Base-by-base conservation (phyloP, 176 grass and related monocot species). In the Eleusine coracana region DNA sequence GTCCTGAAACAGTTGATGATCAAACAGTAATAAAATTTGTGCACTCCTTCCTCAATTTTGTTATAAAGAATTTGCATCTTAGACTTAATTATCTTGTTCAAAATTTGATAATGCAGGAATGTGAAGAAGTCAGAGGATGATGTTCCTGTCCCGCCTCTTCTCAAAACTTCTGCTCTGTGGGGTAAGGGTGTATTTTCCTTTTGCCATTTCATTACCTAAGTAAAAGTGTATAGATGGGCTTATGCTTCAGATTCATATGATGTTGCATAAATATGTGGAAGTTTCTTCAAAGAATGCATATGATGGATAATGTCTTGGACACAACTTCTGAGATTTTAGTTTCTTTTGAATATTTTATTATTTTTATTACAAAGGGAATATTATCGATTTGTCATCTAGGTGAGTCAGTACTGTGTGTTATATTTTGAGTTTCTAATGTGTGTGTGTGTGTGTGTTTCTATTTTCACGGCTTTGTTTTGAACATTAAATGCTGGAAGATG, bases 101-200 rank as follows among this genome's bases (percentile, higher is more conserved):
- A 67, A 83, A 59, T 59, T 87, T 74, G 75, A 29, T 85, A 82
- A 29, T 80, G 18, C 85, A 95, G 92, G 90, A 95, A 84, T 59
- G 92, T 98, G 75, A 98, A 95, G 75, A 98, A 98, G 85, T 95
- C 92, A 58, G 92, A 97, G 42, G 62, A 93, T 91, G 95, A 94
- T 89, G 85, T 95, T 64, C 95, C 95, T 81, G 86, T 98, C 73
- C 95, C 95, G 68, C 92, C 95, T 72, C 95, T 98, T 71, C 55
- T 98, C 45, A 87, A 98, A 81, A 95, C 90, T 70, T 94, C 95
- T 38, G 95, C 90, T 76, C 81, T 98, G 66, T 98, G 95, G 95
- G 95, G 95, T 98, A 98, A 89, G 87, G 23, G 14, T 72, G 60
- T 31, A 23, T 49, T 58, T 39, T 31, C 29, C 28, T 27, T 48